Base-by-base conservation (phyloP, 768 basidiomycete genomes). In the Gloeopeniophorella convolvens region DNA sequence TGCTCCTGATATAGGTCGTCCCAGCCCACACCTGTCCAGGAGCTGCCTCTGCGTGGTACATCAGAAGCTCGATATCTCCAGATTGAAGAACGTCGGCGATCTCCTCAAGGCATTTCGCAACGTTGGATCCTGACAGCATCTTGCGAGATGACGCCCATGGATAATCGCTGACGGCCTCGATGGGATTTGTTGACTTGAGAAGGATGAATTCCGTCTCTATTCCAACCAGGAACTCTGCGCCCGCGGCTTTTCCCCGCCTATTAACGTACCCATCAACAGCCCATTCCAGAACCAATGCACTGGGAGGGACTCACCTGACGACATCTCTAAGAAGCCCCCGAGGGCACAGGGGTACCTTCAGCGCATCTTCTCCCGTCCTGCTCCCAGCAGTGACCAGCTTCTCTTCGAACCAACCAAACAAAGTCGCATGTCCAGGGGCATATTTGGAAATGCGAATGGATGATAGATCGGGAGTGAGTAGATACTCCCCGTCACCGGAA, bases 131-230 rank as follows among this genome's bases (percentile, higher is more conserved):
- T 0, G 79, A 61, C 9, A 51, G 58, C 3, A 69, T 24, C 12
- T 64, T 68, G 8, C 55, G 35, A 13, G 80, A 65, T 24, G 63
- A 63, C 20, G 72, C 73, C 72, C 74, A 88, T 24, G 72, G 71
- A 35, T 72, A 70, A 3, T 68, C 40, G 57, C 79, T 78, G 27
- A 73, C 73, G 12, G 74, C 63, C 30, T 67, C 64, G 33, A 77
- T 61, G 0, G 80, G 79, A 6, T 66, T 49, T 0, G 70, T 75
- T 1, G 72, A 72, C 48, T 72, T 75, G 18, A 88, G 70, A 10
- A 88, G 74, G 44, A 79, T 77, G 51, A 88, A 85, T 60, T 88
- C 85, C 1, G 72, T 73, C 66, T 88, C 85, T 48, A 82, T 72
- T 4, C 85, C 85, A 33, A 84, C 70, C 33, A 86, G 71, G 60